These are phyloP conservation scores for Cenchrus purpureus DNA, from an alignment of 176 grass and related monocot species.

Conservation along the genomic window DNA sequence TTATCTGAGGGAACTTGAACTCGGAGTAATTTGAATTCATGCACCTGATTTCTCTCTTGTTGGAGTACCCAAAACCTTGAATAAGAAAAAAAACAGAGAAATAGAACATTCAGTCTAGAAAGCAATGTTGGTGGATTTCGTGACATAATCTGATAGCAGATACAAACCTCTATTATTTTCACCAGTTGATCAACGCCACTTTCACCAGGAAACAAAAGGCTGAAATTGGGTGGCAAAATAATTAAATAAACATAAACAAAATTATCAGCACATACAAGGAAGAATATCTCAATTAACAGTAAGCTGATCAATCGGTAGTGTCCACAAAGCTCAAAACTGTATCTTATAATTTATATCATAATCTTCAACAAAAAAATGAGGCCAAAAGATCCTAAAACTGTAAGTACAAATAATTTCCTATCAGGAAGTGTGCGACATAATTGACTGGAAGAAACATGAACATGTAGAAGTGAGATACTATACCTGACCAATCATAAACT, in stretches of 20 bases:
- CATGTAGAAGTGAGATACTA: constrained; percentile 11
- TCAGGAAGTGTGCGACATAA: not conserved
- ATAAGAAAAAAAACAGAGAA: constrained; percentile 7
- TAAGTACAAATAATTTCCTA: not conserved
- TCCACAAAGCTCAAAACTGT: constrained; percentile 24
- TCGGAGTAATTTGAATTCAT: constrained; percentile 86
- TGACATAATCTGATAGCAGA: constrained; percentile 25
- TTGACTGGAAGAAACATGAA: constrained; percentile 22
- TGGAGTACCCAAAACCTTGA: constrained; percentile 71
- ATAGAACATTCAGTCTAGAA: constrained; percentile 1
- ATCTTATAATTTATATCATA: not conserved
- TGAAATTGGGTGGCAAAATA: constrained; percentile 27
- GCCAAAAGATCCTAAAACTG: not conserved
- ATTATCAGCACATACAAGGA: not conserved
- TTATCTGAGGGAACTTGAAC: constrained; percentile 84
- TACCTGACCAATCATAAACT: constrained; percentile 84
- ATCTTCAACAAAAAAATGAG: constrained; percentile 1
- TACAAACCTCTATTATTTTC: constrained; percentile 79
- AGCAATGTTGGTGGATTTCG: constrained; percentile 13
- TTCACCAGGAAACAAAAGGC: constrained; percentile 82
- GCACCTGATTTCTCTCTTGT: constrained; percentile 88
- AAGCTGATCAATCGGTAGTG: constrained; percentile 10
- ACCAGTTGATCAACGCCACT: constrained; percentile 90
- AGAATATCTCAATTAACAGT: not conserved
- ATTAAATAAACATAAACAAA: not conserved